phyloP scores from a whole-genome alignment of 768 basidiomycete species.

The Termitomyces heimii region DNA sequence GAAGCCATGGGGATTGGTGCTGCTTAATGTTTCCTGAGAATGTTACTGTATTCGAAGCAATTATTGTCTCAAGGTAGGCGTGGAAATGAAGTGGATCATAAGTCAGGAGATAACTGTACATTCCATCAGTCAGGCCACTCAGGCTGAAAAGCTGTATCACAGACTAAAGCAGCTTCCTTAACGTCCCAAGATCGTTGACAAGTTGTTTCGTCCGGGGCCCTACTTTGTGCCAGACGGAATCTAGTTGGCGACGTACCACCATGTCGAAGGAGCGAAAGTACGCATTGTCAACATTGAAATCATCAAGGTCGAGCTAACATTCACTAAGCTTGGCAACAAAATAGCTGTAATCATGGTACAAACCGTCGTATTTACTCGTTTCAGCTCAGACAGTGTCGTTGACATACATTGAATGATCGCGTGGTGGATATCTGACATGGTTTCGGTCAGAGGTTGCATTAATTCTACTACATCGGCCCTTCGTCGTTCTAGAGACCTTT shows the following conservation, averaged over 20 bases:
- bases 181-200: conserved; percentile 79
- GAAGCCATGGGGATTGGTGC: conserved; percentile 83
- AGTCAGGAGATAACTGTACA: conserved; percentile 71
- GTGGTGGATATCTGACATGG: conserved; percentile 90
- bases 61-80: conserved; percentile 84
- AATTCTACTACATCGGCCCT: conserved; percentile 91
- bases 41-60: conserved; percentile 47
- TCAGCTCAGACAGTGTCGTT: conserved; percentile 82
- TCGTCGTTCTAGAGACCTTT: conserved; percentile 73
- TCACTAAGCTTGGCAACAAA: background rate
- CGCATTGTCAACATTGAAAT: conserved; percentile 86
- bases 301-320: conserved; percentile 83
- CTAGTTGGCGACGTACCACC: conserved; percentile 83
- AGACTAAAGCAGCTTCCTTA: conserved; percentile 78
- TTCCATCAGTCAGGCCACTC: background rate
- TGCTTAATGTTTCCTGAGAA: conserved; percentile 49
- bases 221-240: conserved; percentile 96
- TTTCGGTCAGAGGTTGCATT: conserved; percentile 75
- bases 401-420: conserved; percentile 94
- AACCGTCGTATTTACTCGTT: conserved; percentile 71
- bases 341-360: conserved; percentile 21
- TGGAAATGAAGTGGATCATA: conserved; percentile 92
- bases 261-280: conserved; percentile 92
- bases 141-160: conserved; percentile 17
- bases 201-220: conserved; percentile 89